phyloP scores from a whole-genome alignment of 768 basidiomycete species.

The button mushroom (Agaricus bisporus) region DNA sequence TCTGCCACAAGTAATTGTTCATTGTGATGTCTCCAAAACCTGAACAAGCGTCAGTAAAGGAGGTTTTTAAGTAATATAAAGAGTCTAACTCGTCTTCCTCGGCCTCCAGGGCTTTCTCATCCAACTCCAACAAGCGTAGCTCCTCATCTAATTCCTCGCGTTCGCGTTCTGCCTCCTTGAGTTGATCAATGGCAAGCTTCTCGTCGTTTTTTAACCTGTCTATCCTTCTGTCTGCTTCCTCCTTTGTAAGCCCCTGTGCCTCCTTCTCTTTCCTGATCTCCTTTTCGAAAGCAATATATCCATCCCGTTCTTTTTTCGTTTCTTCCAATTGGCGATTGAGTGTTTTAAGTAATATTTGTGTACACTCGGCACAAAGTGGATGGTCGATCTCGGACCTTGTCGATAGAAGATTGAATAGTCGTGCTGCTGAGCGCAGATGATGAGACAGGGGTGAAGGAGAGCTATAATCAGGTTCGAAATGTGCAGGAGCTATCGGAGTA shows the following conservation, averaged over 20 bases:
- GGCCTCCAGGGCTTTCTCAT: slow-evolving; percentile 71
- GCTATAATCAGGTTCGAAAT: slow-evolving; percentile 43
- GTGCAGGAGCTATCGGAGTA: slow-evolving; percentile 24
- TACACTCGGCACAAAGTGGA: slow-evolving; percentile 93
- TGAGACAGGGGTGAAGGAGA: slow-evolving; percentile 73
- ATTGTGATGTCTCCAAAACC: slow-evolving; percentile 82
- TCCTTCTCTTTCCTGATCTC: slow-evolving; percentile 79
- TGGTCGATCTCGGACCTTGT: slow-evolving; percentile 81
- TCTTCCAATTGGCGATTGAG: slow-evolving; percentile 83
- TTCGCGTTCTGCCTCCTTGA: slow-evolving; percentile 73
- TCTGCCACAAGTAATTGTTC: slow-evolving; percentile 60
- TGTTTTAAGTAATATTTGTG: slow-evolving; percentile 68
- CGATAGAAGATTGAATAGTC: slow-evolving; percentile 72
- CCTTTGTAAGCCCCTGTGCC: slow-evolving; percentile 49
- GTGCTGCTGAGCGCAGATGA: slow-evolving; percentile 68
- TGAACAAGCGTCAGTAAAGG: slow-evolving; percentile 22
- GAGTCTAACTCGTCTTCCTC: slow-evolving; percentile 77
- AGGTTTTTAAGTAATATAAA: neutral
- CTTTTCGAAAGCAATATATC: slow-evolving; percentile 89
- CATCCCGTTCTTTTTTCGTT: slow-evolving; percentile 86
- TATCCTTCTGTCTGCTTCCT: slow-evolving; percentile 68
- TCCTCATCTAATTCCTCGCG: slow-evolving; percentile 72
- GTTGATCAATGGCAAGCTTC: slow-evolving; percentile 60
- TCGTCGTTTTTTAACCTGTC: slow-evolving; percentile 68
- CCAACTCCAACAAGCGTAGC: slow-evolving; percentile 59